Base-by-base conservation (phyloP, 108 stramenopile species). In the Skeletonema potamos region DNA sequence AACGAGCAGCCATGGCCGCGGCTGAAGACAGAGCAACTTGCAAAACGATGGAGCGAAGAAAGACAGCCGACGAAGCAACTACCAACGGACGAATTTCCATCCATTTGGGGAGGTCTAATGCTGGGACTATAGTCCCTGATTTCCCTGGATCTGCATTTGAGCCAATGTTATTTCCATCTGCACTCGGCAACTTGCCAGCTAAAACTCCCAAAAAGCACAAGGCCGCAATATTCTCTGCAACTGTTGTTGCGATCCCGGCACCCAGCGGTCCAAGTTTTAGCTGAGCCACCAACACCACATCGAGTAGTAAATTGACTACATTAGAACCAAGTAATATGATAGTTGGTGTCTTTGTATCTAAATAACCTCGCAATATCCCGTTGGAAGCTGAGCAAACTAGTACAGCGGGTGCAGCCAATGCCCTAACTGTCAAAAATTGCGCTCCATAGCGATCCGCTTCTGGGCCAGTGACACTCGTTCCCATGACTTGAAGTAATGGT, bases 191-290 rank as follows among this genome's bases (percentile, higher is more conserved):
- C 27, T 74, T 82, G 0, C 91, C 89, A 10, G 86, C 58, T 24
- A 94, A 56, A 15, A 94, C 89, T 6, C 64, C 73, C 37, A 95
- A 65, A 77, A 95, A 95, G 10, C 81, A 71, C 27, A 85, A 34
- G 1, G 93, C 91, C 41, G 83, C 76, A 39, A 95, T 87, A 88
- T 89, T 92, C 71, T 95, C 93, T 0, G 93, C 91, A 11, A 82
- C 76, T 2, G 91, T 95, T 3, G 93, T 95, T 10, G 93, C 93
- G 72, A 95, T 91, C 10, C 90, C 91, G 2, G 91, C 93, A 27
- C 93, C 93, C 39, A 68, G 64, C 9, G 91, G 91, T 15, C 93
- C 91, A 72, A 91, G 66, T n/a, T 76, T 79, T 22, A 68, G 46
- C 17, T 69, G 71, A 3, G 62, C 81, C 51, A 95, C 90, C 18